These are phyloP conservation scores for Verticillium klebahnii DNA, from an alignment of 2,329 filamentous ascomycete species.

Conservation along the genomic window DNA sequence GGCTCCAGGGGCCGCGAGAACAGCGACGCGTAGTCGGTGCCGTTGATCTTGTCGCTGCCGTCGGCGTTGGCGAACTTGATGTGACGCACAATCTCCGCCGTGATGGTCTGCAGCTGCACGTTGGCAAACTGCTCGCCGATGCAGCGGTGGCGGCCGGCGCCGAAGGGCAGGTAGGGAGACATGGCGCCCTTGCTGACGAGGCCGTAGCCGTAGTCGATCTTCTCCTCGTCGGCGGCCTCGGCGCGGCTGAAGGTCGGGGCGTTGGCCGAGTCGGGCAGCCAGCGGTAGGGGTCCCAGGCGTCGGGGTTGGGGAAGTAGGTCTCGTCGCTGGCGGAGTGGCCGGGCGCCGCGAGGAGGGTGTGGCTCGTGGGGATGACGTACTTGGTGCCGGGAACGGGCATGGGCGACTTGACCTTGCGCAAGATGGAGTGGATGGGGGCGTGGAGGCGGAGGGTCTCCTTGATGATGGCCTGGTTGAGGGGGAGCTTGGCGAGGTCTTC, in stretches of 20 bases:
- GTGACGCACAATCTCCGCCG: conserved; percentile 67
- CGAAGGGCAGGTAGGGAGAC: conserved; percentile 91
- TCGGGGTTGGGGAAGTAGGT: conserved; percentile 78
- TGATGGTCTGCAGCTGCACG: conserved; percentile 82
- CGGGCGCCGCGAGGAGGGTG: conserved; percentile 78
- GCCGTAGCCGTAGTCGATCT: conserved; percentile 91
- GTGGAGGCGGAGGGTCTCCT: conserved; percentile 87
- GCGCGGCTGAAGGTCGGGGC: conserved; percentile 41
- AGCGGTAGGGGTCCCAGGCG: conserved; percentile 86
- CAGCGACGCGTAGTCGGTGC: conserved; percentile 63
- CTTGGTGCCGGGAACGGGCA: conserved; percentile 76
- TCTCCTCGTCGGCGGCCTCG: conserved; percentile 59
- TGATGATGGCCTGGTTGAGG: conserved; percentile 79
- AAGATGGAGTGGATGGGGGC: conserved; percentile 94
- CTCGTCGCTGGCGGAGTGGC: conserved; percentile 68
- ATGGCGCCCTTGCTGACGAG: conserved; percentile 85
- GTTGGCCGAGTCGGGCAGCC: conserved; percentile 63
- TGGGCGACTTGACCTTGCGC: conserved; percentile 84
- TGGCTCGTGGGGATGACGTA: conserved; percentile 79
- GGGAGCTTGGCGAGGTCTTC: conserved; percentile 75
- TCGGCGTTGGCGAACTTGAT: conserved; percentile 78
- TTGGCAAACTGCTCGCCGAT: conserved; percentile 98
- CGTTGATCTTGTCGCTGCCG: conserved; percentile 64
- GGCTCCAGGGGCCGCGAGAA: conserved; percentile 71
- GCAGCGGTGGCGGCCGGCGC: conserved; percentile 86